phyloP scores from a whole-genome alignment of 2,329 filamentous ascomycete species.

The Calonectria henricotiae region DNA sequence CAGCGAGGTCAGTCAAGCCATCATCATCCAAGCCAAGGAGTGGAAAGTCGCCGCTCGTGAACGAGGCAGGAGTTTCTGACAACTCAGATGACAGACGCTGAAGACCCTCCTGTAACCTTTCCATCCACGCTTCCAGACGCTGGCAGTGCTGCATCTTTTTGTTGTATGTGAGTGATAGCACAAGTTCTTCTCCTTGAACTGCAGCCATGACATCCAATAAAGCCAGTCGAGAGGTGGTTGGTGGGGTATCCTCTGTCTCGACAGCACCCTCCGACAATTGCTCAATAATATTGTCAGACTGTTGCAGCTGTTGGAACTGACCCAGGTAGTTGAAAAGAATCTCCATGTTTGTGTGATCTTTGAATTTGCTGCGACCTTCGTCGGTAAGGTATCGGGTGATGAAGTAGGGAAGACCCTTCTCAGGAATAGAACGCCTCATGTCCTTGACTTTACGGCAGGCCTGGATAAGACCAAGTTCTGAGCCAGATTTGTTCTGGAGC shows the following conservation, averaged over 20 bases:
- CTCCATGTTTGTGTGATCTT: conserved; percentile 53
- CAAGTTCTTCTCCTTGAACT: neutral
- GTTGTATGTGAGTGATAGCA: conserved; percentile 17
- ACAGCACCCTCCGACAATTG: neutral
- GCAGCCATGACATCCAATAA: conserved; percentile 6
- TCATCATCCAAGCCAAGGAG: conserved; percentile 1
- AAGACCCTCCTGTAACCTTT: neutral
- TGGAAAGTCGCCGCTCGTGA: conserved; percentile 5
- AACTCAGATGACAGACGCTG: neutral
- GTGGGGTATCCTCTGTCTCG: conserved; percentile 2
- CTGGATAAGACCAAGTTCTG: neutral
- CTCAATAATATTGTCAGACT: conserved; percentile 24
- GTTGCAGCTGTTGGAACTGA: conserved; percentile 46
- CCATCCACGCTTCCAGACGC: neutral
- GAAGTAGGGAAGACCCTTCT: conserved; percentile 47
- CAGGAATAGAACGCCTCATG: conserved; percentile 35
- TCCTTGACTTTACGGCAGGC: conserved; percentile 46
- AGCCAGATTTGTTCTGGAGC: neutral
- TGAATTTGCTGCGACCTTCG: conserved; percentile 51
- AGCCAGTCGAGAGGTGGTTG: neutral
- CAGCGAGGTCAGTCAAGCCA: neutral
- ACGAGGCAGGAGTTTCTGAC: neutral
- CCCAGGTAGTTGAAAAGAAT: conserved; percentile 50
- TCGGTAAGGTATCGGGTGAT: conserved; percentile 39
- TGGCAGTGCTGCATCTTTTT: conserved; percentile 5